Evolutionary conservation across 176 grass and related monocot genomes (phyloP).

Genomic region (Ananas comosus): DNA sequence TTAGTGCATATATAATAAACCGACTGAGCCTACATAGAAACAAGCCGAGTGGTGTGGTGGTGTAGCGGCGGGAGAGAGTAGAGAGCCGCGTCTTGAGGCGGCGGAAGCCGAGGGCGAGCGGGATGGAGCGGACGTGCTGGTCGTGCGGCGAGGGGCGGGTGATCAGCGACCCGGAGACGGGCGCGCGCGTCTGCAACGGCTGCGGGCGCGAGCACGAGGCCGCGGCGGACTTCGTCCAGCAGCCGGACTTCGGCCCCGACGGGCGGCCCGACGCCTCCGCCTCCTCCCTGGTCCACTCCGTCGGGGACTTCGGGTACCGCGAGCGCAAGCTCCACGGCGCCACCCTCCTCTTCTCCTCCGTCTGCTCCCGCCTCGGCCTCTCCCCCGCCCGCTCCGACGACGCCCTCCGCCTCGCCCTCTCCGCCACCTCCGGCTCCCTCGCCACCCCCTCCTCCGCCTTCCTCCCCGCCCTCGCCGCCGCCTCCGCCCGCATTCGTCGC

Average conservation of each 20-base stretch:
- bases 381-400: constrained; percentile 22
- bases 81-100: no score
- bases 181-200: constrained; percentile 31
- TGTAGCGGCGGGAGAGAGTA: no score
- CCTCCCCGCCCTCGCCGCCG: constrained; percentile 43
- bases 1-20: no score
- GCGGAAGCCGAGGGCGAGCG: constrained; percentile 14
- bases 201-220: constrained; percentile 30
- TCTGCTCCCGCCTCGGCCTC: constrained; percentile 42
- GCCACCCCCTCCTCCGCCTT: constrained; percentile 30
- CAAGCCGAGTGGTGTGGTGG: no score
- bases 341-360: constrained; percentile 14
- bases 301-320: constrained; percentile 27
- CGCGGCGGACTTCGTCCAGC: constrained; percentile 32
- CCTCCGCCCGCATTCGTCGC: constrained; percentile 47
- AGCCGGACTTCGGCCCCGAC: constrained; percentile 29
- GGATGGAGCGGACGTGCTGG: constrained; percentile 33
- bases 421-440: constrained; percentile 36
- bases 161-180: constrained; percentile 38
- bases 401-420: constrained; percentile 32
- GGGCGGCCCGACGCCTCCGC: constrained; percentile 31
- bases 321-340: constrained; percentile 40
- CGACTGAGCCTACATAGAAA: no score
- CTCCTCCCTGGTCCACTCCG: constrained; percentile 16
- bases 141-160: constrained; percentile 27